Percentiles rank a stretch among this genome's conserved stretches.
Conservation (phyloP, 176 grass and related monocot species). For the Hordeum marinum region DNA sequence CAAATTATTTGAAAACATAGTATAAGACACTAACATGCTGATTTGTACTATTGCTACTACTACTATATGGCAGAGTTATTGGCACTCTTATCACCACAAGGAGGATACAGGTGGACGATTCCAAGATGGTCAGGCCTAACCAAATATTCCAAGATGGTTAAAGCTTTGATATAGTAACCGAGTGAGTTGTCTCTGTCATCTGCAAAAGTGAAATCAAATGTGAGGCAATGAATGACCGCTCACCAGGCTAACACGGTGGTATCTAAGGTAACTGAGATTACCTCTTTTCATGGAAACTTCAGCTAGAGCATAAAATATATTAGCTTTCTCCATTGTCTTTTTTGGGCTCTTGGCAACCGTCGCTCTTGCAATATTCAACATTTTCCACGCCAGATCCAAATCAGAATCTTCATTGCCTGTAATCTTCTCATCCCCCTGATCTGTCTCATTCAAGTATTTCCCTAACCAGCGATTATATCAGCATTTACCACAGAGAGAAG, state of each 20-base stretch:
- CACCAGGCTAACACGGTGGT: not conserved
- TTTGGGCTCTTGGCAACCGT: constrained; percentile 63
- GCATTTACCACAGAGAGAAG: too few species aligned
- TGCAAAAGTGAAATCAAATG: constrained; percentile 38
- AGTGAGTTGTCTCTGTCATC: constrained; percentile 79
- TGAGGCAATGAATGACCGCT: not conserved
- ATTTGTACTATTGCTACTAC: not conserved
- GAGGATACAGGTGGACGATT: constrained; percentile 77
- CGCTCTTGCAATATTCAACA: constrained; percentile 85
- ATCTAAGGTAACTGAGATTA: constrained; percentile 7
- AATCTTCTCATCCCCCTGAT: constrained; percentile 34
- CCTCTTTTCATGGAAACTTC: constrained; percentile 89
- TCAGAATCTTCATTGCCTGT: constrained; percentile 70
- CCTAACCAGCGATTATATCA: constrained; percentile 26
- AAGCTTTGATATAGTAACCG: constrained; percentile 66
- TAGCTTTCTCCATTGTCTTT: constrained; percentile 64
- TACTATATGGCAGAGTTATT: not conserved
- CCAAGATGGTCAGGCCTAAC: constrained; percentile 61
- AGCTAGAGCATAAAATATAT: constrained; percentile 66
- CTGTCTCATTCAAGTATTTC: constrained; percentile 41
- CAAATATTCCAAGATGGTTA: constrained; percentile 63
- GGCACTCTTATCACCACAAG: not conserved
- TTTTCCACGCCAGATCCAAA: constrained; percentile 89
- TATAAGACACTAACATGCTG: not conserved
- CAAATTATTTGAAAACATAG: not conserved